phyloP scores from a whole-genome alignment of 257 asterid species.

The Ajuga chamaepitys region DNA sequence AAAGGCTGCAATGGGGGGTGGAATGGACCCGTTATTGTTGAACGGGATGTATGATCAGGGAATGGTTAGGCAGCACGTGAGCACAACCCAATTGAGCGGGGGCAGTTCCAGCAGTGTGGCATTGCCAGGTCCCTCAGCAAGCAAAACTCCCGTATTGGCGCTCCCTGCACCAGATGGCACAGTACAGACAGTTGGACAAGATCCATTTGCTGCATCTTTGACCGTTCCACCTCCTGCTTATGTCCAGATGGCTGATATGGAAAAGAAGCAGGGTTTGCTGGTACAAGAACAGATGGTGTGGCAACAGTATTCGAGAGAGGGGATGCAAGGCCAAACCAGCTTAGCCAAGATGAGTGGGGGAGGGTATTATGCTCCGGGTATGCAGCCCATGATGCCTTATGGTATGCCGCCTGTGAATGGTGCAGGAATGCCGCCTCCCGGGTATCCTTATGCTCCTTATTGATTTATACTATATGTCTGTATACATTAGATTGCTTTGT shows the following conservation, averaged over 20 bases:
- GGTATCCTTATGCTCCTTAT: constrained; percentile 53
- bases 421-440: constrained; percentile 44
- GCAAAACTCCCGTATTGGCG: constrained; percentile 58
- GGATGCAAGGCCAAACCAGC: constrained; percentile 81
- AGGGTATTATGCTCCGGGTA: constrained; percentile 57
- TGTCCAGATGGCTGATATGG: constrained; percentile 88
- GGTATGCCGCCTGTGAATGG: constrained; percentile 77
- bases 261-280: constrained; percentile 63
- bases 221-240: constrained; percentile 66
- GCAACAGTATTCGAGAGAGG: constrained; percentile 76
- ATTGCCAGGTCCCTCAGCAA: constrained; percentile 48
- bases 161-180: constrained; percentile 91
- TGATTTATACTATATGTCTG: constrained; percentile 20
- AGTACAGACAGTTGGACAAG: constrained; percentile 58
- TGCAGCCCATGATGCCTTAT: constrained; percentile 51
- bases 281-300: constrained; percentile 78
- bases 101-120: constrained; percentile 94
- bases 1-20: constrained; percentile 79
- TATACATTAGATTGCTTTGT: constrained; percentile 19
- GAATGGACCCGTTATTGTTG: constrained; percentile 68
- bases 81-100: constrained; percentile 45
- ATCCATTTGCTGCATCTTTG: constrained; percentile 84
- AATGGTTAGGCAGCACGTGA: constrained; percentile 59
- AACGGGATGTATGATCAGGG: constrained; percentile 95
- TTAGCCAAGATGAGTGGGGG: constrained; percentile 55